A percentile compares a stretch with the other conserved stretches of the same genome.
phyloP scores from a whole-genome alignment of 345 rosid genomes.

The Arabidopsis arenosa region DNA sequence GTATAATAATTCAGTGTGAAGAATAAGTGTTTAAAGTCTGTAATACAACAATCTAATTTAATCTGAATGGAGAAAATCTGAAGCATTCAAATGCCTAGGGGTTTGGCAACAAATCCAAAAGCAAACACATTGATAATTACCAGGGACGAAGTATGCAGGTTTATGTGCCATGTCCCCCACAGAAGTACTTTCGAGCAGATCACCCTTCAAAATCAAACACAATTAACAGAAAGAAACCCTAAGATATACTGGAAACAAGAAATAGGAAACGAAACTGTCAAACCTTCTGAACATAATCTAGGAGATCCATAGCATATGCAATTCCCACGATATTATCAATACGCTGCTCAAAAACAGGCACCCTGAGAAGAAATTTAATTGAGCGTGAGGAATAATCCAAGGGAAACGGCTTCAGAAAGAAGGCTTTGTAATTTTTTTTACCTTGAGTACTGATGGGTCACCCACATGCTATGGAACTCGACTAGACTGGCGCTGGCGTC shows the following conservation, averaged over 20 bases:
- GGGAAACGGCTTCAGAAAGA: conserved; percentile 7
- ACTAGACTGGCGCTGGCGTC: conserved; percentile 80
- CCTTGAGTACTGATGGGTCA: conserved; percentile 99
- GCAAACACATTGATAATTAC: conserved; percentile 52
- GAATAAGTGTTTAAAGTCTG: background rate
- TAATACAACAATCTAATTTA: background rate
- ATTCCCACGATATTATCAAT: conserved; percentile 96
- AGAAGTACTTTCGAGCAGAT: conserved; percentile 74
- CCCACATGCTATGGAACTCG: conserved; percentile 89
- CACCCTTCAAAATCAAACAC: conserved; percentile 92
- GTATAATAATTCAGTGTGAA: conserved; percentile 9
- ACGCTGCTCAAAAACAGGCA: conserved; percentile 99
- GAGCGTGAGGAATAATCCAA: conserved; percentile 31
- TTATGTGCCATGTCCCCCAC: conserved; percentile 98
- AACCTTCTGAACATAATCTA: conserved; percentile 94
- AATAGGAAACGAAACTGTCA: conserved; percentile 38
- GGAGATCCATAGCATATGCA: conserved; percentile 97
- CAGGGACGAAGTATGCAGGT: conserved; percentile 97
- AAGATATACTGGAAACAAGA: conserved; percentile 20
- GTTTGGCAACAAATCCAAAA: conserved; percentile 1
- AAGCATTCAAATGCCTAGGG: conserved; percentile 1
- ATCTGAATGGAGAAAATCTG: background rate
- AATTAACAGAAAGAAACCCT: conserved; percentile 44
- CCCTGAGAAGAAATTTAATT: conserved; percentile 58
- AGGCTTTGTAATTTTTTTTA: conserved; percentile 32